A percentile compares a stretch with the other conserved stretches of the same genome.
These are phyloP conservation scores for Bocquillonia castaneifolia DNA, from an alignment of 441 rosid species.

Conservation along the genomic window DNA sequence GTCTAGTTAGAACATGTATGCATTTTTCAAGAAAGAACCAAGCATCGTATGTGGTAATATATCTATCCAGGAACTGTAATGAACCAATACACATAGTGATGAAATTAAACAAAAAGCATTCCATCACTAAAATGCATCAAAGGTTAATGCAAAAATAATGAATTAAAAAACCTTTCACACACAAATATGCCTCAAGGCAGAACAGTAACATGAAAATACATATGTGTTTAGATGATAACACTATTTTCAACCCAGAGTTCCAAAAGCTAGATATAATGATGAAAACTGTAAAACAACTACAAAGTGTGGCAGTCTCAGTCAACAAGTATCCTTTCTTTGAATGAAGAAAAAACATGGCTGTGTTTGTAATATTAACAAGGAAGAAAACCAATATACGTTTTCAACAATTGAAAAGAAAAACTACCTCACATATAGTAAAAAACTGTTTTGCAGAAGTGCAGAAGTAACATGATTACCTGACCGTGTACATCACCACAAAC, in stretches of 20 bases:
- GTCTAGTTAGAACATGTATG: constrained; percentile 12
- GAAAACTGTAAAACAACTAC: neutral
- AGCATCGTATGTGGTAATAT: neutral
- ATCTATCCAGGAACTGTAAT: neutral
- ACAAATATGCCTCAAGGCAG: neutral
- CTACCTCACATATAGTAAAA: neutral
- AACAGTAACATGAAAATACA: neutral
- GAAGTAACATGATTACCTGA: constrained; percentile 54
- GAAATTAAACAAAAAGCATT: neutral
- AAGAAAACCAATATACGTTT: neutral
- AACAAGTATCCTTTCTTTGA: neutral
- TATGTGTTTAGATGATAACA: neutral
- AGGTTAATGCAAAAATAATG: neutral
- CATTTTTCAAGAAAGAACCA: neutral
- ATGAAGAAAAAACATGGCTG: neutral
- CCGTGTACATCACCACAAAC: constrained; percentile 99
- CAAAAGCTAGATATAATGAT: neutral
- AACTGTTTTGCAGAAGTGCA: constrained; percentile 5
- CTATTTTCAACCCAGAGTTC: neutral
- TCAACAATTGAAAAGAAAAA: neutral
- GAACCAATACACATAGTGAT: neutral
- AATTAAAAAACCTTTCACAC: neutral
- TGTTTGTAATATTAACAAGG: neutral
- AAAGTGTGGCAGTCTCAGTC: neutral
- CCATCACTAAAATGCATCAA: neutral